Evolutionary conservation across 176 grass and related monocot species (phyloP).

Genomic region (Oryza rufipogon): DNA sequence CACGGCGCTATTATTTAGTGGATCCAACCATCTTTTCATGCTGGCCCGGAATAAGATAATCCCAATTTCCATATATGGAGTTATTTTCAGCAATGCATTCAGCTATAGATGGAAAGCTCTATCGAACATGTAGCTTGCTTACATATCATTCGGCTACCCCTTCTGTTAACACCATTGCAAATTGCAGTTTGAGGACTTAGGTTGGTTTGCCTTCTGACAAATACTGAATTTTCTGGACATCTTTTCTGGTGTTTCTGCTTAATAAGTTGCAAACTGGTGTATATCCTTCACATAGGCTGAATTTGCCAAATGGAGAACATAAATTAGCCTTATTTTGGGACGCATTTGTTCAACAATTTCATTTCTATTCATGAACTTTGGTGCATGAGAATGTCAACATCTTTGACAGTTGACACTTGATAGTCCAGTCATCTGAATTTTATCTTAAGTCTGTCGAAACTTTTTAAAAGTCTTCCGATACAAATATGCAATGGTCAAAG

Average conservation of each 20-base stretch:
- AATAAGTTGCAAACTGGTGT: background rate
- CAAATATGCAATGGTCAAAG: background rate
- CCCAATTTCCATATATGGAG: background rate
- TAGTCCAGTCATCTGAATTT: background rate
- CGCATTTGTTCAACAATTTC: background rate
- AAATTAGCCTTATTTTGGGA: background rate
- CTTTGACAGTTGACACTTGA: background rate
- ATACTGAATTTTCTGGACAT: background rate
- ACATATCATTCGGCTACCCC: background rate
- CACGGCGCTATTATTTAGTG: background rate
- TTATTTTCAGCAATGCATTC: background rate
- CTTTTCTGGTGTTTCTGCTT: background rate
- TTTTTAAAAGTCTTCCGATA: background rate
- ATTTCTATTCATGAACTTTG: constrained; percentile 1
- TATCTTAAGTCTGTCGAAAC: background rate
- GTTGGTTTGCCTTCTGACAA: background rate
- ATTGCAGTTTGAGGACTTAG: background rate
- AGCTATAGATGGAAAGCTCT: background rate
- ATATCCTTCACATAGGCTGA: constrained; percentile 22
- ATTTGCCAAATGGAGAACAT: background rate
- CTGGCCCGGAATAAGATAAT: background rate
- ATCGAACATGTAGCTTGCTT: constrained; percentile 3
- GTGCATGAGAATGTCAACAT: background rate
- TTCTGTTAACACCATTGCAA: background rate
- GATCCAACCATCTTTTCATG: constrained; percentile 20